phyloP scores from a whole-genome alignment of 176 grass and related monocot genomes.

The Triticum dicoccoides region DNA sequence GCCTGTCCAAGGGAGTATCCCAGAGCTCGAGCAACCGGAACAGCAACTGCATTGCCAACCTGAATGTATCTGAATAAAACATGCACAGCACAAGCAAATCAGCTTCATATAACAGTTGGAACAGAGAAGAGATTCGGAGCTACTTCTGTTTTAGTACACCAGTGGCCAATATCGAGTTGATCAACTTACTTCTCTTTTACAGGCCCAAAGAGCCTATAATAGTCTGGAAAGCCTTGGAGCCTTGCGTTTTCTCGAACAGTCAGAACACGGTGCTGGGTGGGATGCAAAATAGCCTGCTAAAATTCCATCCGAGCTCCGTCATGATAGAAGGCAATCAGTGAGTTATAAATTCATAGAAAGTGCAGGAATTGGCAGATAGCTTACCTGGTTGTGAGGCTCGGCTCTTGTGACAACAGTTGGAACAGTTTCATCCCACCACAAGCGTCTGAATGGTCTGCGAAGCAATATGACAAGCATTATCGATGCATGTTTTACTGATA shows the following conservation, averaged over 20 bases:
- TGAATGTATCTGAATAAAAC: too few relatives aligned
- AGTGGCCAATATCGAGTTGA: neutral
- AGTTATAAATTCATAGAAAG: neutral
- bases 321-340: neutral
- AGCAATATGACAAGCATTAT: neutral
- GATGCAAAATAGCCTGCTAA: constrained; percentile 54
- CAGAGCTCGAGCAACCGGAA: too few relatives aligned
- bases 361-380: neutral
- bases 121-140: neutral
- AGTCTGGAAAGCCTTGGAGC: constrained; percentile 61
- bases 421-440: constrained; percentile 77
- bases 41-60: too few relatives aligned
- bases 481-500: neutral
- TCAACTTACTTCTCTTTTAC: constrained; percentile 51
- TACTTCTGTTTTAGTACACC: neutral
- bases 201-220: constrained; percentile 42
- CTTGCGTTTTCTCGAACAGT: constrained; percentile 61
- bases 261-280: constrained; percentile 50
- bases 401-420: constrained; percentile 68
- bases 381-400: constrained; percentile 66
- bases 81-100: too few relatives aligned
- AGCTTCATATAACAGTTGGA: neutral
- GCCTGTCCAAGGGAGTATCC: too few relatives aligned
- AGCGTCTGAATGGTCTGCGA: constrained; percentile 55
- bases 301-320: neutral